phyloP scores from a whole-genome alignment of 2,329 filamentous ascomycete species.

The Aureobasidium mangrovei region DNA sequence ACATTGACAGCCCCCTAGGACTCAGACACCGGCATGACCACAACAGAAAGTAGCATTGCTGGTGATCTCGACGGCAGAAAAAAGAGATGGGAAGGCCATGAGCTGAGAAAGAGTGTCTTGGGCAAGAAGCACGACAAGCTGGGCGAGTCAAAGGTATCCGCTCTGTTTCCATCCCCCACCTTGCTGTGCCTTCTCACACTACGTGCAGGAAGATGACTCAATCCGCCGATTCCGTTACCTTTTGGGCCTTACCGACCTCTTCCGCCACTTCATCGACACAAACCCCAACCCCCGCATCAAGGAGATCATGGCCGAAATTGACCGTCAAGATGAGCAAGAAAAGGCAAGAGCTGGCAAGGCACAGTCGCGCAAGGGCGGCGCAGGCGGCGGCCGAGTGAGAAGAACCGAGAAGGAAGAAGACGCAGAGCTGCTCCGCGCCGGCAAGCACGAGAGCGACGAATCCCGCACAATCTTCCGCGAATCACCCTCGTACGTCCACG shows the following conservation, averaged over 20 bases:
- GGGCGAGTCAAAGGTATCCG: slow-evolving; percentile 66
- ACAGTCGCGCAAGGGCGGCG: slow-evolving; percentile 73
- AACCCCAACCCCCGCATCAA: slow-evolving; percentile 93
- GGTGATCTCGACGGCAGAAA: slow-evolving; percentile 71
- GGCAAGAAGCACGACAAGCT: slow-evolving; percentile 90
- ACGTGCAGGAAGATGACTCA: slow-evolving; percentile 75
- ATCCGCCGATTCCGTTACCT: slow-evolving; percentile 91
- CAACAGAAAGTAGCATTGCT: slow-evolving; percentile 71
- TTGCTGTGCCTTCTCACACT: background rate
- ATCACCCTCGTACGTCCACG: slow-evolving; percentile 79
- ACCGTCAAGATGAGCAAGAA: slow-evolving; percentile 76
- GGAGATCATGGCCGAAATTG: slow-evolving; percentile 88
- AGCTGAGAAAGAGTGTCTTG: slow-evolving; percentile 83
- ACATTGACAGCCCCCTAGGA: slow-evolving; percentile 29
- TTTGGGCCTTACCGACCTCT: slow-evolving; percentile 87
- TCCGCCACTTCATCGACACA: slow-evolving; percentile 97
- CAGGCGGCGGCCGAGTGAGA: slow-evolving; percentile 65
- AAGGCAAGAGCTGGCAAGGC: slow-evolving; percentile 62
- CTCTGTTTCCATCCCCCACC: background rate
- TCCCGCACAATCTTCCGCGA: slow-evolving; percentile 89
- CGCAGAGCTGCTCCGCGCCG: slow-evolving; percentile 75
- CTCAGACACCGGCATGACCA: slow-evolving; percentile 58
- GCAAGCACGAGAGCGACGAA: slow-evolving; percentile 69
- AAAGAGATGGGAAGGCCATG: slow-evolving; percentile 75
- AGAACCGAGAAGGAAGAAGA: slow-evolving; percentile 97